phyloP scores from a whole-genome alignment of 495 filamentous ascomycete species.

The Neurospora discreta region DNA sequence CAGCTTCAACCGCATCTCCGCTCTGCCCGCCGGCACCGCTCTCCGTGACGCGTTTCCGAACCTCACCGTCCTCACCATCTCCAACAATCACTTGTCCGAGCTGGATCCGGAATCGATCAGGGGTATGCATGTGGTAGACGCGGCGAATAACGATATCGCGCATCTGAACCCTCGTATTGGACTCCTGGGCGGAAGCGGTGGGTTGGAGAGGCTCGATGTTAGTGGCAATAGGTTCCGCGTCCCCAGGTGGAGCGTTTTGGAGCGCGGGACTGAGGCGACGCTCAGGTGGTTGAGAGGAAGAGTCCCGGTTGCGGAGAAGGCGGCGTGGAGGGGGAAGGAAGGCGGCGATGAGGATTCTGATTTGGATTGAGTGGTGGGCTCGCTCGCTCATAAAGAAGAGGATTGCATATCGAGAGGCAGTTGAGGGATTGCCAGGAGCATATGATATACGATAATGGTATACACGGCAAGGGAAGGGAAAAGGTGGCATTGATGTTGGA shows the following conservation, averaged over 20 bases:
- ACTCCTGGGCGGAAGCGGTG: constrained; percentile 48
- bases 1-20: constrained; percentile 62
- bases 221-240: constrained; percentile 76
- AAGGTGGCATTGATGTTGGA: not conserved
- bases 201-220: constrained; percentile 48
- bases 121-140: constrained; percentile 66
- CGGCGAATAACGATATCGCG: constrained; percentile 72
- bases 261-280: constrained; percentile 80
- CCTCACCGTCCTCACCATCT: constrained; percentile 53
- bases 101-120: constrained; percentile 62
- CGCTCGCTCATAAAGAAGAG: not conserved
- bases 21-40: constrained; percentile 46
- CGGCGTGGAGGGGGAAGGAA: constrained; percentile 30
- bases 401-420: not conserved
- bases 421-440: not conserved
- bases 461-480: not conserved
- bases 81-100: constrained; percentile 64
- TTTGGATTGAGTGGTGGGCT: constrained; percentile 14
- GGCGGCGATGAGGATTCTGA: constrained; percentile 23
- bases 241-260: constrained; percentile 74
- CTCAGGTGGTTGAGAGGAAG: constrained; percentile 71
- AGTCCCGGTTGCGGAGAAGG: constrained; percentile 57
- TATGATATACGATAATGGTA: not conserved
- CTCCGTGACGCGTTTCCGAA: constrained; percentile 49
- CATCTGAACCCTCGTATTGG: constrained; percentile 69